phyloP scores from a whole-genome alignment of 2,329 filamentous ascomycete genomes.

The Raffaelea ambrosiae region DNA sequence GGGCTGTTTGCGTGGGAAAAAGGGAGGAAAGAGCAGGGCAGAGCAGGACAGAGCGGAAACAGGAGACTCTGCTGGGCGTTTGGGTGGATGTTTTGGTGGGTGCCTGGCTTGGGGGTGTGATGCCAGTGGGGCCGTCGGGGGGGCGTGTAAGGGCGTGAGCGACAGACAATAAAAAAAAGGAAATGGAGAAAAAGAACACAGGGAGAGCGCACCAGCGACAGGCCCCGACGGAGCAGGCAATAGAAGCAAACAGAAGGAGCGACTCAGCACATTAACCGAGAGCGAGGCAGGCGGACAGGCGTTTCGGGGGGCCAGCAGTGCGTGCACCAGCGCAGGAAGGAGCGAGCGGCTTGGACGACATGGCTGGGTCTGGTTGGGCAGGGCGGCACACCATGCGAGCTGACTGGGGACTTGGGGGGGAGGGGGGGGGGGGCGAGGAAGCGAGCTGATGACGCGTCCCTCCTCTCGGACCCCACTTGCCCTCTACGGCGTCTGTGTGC shows the following conservation, averaged over 20 bases:
- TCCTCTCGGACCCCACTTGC: not conserved
- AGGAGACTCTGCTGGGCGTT: slow-evolving; percentile 5
- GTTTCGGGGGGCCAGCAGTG: not conserved
- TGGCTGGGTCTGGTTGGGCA: not conserved
- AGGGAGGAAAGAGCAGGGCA: too few species aligned
- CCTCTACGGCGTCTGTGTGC: not conserved
- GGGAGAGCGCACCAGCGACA: not conserved
- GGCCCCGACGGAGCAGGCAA: not conserved
- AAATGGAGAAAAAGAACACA: not conserved
- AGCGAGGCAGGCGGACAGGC: too few species aligned
- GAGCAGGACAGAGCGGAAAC: slow-evolving; percentile 5
- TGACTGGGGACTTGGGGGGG: not conserved
- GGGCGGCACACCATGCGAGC: slow-evolving; percentile 2
- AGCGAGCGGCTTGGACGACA: too few species aligned
- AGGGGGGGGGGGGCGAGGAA: not conserved
- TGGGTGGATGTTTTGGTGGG: not conserved
- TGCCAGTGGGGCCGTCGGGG: not conserved
- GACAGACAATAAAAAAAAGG: not conserved
- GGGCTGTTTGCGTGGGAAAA: too few species aligned
- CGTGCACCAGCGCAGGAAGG: not conserved
- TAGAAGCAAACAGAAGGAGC: not conserved
- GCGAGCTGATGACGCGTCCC: not conserved
- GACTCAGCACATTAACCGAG: not conserved
- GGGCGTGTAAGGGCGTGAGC: not conserved
- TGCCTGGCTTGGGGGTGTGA: slow-evolving; percentile 5